These are phyloP conservation scores for Penicillium sp. DNA, from an alignment of 2,329 filamentous ascomycete species.

Conservation along the genomic window DNA sequence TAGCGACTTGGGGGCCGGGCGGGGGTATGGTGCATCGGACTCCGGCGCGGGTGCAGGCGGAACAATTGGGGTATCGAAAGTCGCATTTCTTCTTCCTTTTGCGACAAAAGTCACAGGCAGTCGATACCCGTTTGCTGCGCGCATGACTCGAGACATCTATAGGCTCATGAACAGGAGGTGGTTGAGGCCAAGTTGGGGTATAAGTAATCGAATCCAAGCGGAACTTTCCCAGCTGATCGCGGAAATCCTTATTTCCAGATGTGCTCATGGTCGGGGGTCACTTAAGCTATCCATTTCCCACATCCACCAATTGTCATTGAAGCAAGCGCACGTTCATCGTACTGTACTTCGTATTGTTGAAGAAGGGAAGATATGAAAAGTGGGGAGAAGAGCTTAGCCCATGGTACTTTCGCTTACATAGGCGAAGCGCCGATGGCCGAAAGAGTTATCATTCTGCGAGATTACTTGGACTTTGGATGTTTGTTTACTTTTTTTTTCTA, in stretches of 20 bases:
- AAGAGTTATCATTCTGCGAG: constrained; percentile 3
- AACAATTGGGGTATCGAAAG: constrained; percentile 44
- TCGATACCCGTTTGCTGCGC: constrained; percentile 41
- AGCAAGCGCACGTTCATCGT: background rate
- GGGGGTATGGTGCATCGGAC: constrained; percentile 43
- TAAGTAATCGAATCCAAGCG: constrained; percentile 27
- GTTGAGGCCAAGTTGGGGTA: constrained; percentile 14
- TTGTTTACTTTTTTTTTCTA: background rate
- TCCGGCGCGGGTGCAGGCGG: constrained; percentile 41
- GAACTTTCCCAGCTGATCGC: constrained; percentile 36
- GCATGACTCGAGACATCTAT: constrained; percentile 14
- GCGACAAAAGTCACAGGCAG: constrained; percentile 43
- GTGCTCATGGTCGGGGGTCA: constrained; percentile 26
- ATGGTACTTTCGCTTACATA: constrained; percentile 4
- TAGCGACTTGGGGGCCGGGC: constrained; percentile 40
- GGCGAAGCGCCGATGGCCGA: background rate
- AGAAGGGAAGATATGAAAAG: background rate
- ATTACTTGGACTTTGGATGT: background rate
- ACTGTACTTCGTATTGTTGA: background rate
- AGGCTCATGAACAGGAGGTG: constrained; percentile 13
- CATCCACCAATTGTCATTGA: constrained; percentile 4
- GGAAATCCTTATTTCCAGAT: constrained; percentile 33
- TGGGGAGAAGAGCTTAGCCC: background rate
- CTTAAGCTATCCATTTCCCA: constrained; percentile 25
- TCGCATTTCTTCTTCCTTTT: constrained; percentile 46